Base-by-base conservation (phyloP, 805 yeast species). In the Cyberlindnera galapagoensis region DNA sequence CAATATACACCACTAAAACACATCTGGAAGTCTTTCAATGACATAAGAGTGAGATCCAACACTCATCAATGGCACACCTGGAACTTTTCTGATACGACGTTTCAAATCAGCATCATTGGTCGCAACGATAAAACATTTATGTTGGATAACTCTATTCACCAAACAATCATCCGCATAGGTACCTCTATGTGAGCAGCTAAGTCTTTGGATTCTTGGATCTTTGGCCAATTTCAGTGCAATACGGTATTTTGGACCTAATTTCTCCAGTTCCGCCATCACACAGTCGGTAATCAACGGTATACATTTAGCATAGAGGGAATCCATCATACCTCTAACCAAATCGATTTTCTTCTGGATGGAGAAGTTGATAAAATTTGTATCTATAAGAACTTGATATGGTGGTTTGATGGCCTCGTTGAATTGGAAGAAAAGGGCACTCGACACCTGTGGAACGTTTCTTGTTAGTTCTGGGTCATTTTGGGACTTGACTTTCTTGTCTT, bases 141-240 rank as follows among this genome's bases (percentile, higher is more conserved):
- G 97, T 52, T 90, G 97, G 57, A 90, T 71, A 6, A 92, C 95
- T 47, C 98, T 70, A 55, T 82, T 78, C 12, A 92, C 97, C 7
- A 92, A 56, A 59, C 98, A 92, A 60, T 92, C 98, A 75, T 92
- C 98, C 18, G 98, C 98, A 65, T 92, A 92, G 0, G 96, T 90
- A 19, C 98, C 98, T 47, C 81, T 83, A 53, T 92, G 98, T 9
- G 90, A 67, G 52, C 98, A 92, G 26, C 78, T 84, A 30, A 92
- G 66, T 39, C 97, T 70, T 47, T 84, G 72, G 22, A 92, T 80
- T 49, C 97, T 69, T 26, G 97, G 96, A 55, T 92, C 98, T 46
- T 84, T 81, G 15, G 98, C 98, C 51, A 92, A 64, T 37, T 81
- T 77, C 44, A 92, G 67, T 0, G 98, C 98, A 43, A 92, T 92